Conservation (phyloP, 768 basidiomycete genomes). For the Coprinopsis cinerea region DNA sequence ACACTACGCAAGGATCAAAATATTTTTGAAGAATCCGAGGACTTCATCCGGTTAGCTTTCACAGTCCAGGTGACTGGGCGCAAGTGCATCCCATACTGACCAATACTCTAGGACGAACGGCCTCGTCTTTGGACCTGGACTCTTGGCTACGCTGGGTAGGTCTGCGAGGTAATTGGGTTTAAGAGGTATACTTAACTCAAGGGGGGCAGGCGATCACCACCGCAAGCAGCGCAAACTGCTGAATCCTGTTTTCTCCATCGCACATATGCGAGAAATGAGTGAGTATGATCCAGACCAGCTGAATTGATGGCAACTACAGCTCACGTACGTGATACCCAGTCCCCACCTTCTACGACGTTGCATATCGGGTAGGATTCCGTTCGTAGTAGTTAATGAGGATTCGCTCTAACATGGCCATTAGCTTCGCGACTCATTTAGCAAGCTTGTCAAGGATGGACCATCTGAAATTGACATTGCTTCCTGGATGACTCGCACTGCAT, state of each 20-base stretch:
- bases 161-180: neutral
- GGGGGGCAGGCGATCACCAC: slow-evolving; percentile 28
- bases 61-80: too few species aligned
- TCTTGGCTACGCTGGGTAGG: slow-evolving; percentile 20
- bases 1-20: slow-evolving; percentile 22
- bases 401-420: slow-evolving; percentile 6
- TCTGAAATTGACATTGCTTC: slow-evolving; percentile 17
- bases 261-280: slow-evolving; percentile 28
- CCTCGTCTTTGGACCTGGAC: slow-evolving; percentile 19
- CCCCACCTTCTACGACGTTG: slow-evolving; percentile 23
- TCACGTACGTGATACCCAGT: slow-evolving; percentile 11
- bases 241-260: slow-evolving; percentile 32
- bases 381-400: neutral
- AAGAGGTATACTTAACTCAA: neutral
- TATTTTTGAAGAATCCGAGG: slow-evolving; percentile 21
- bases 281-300: neutral
- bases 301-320: neutral
- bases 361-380: slow-evolving; percentile 14
- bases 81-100: neutral
- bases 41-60: slow-evolving; percentile 19
- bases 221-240: slow-evolving; percentile 31
- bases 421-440: slow-evolving; percentile 21
- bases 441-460: slow-evolving; percentile 20
- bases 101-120: slow-evolving; percentile 13
- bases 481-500: slow-evolving; percentile 25